Conservation (phyloP, 768 basidiomycete genomes). For the Mycena haematopus region DNA sequence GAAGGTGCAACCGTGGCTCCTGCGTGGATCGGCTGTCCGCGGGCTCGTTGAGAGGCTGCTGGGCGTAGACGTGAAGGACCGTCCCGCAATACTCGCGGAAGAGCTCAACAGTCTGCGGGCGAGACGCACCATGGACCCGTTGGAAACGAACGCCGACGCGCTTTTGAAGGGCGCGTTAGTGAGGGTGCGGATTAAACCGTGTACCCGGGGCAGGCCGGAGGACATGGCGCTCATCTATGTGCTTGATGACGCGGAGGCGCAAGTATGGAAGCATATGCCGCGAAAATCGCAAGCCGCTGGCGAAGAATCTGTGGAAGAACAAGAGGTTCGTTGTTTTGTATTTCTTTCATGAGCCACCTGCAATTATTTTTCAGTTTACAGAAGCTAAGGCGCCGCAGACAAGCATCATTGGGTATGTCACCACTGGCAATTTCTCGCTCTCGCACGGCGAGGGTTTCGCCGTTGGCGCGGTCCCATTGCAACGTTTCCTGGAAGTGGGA, state of each 20-base stretch:
- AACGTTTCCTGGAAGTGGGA: slow-evolving; percentile 54
- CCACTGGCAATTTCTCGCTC: slow-evolving; percentile 85
- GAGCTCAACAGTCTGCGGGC: slow-evolving; percentile 65
- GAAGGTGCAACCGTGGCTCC: slow-evolving; percentile 64
- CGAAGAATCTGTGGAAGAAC: slow-evolving; percentile 34
- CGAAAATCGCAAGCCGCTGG: slow-evolving; percentile 21
- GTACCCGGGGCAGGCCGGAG: slow-evolving; percentile 72
- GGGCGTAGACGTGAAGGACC: slow-evolving; percentile 44
- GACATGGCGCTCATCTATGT: slow-evolving; percentile 79
- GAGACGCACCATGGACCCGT: slow-evolving; percentile 55
- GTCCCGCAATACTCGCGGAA: slow-evolving; percentile 48
- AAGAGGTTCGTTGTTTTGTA: slow-evolving; percentile 32
- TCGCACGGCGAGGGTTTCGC: slow-evolving; percentile 79
- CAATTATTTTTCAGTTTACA: slow-evolving; percentile 46
- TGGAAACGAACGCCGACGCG: slow-evolving; percentile 42
- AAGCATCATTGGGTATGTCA: slow-evolving; percentile 79
- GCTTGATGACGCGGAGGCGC: slow-evolving; percentile 60
- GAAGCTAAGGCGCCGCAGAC: slow-evolving; percentile 47
- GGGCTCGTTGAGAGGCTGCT: slow-evolving; percentile 50
- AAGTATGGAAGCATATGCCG: slow-evolving; percentile 50
- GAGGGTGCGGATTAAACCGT: slow-evolving; percentile 66
- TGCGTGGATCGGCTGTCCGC: slow-evolving; percentile 61
- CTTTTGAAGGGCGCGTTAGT: slow-evolving; percentile 70
- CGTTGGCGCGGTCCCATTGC: slow-evolving; percentile 74
- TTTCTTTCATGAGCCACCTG: background rate